phyloP scores from a whole-genome alignment of 2,329 filamentous ascomycete genomes.

The Catunica adiposa region DNA sequence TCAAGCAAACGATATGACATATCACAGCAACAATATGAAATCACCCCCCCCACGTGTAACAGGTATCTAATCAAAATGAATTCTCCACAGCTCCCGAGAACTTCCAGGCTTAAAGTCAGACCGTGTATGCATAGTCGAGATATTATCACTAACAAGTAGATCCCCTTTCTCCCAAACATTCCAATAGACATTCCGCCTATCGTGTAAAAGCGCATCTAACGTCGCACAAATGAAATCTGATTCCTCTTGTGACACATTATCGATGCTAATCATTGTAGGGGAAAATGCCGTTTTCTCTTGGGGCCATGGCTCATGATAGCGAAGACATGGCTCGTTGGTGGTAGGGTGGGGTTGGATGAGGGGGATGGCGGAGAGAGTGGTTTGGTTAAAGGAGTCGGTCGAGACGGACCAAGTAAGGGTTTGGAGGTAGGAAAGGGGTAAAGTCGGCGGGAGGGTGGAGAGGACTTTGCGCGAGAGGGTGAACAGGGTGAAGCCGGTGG shows the following conservation, averaged over 20 bases:
- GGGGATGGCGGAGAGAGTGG: constrained; percentile 27
- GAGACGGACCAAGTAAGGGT: constrained; percentile 32
- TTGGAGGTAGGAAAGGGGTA: constrained; percentile 23
- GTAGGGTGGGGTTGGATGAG: constrained; percentile 30
- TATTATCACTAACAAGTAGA: constrained; percentile 36
- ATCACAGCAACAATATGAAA: background rate
- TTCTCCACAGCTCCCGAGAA: constrained; percentile 33
- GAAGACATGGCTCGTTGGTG: constrained; percentile 30
- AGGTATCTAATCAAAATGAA: constrained; percentile 26
- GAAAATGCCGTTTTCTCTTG: constrained; percentile 34
- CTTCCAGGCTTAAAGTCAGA: constrained; percentile 29
- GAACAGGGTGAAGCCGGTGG: constrained; percentile 38
- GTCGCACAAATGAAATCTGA: constrained; percentile 23
- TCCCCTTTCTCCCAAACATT: constrained; percentile 40
- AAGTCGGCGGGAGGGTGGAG: constrained; percentile 26
- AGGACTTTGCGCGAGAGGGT: constrained; percentile 34
- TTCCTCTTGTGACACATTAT: constrained; percentile 21
- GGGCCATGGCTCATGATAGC: constrained; percentile 40
- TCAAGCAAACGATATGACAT: too few relatives aligned
- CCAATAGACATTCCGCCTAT: constrained; percentile 32
- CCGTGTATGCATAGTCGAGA: constrained; percentile 32
- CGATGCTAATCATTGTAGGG: constrained; percentile 27
- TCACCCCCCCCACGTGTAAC: background rate
- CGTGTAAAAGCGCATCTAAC: constrained; percentile 25
- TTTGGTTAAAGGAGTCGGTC: constrained; percentile 31